A percentile compares a stretch with the other conserved stretches of the same genome.
These are phyloP conservation scores for Pisolithus orientalis DNA, from an alignment of 768 basidiomycete genomes.

Conservation along the genomic window DNA sequence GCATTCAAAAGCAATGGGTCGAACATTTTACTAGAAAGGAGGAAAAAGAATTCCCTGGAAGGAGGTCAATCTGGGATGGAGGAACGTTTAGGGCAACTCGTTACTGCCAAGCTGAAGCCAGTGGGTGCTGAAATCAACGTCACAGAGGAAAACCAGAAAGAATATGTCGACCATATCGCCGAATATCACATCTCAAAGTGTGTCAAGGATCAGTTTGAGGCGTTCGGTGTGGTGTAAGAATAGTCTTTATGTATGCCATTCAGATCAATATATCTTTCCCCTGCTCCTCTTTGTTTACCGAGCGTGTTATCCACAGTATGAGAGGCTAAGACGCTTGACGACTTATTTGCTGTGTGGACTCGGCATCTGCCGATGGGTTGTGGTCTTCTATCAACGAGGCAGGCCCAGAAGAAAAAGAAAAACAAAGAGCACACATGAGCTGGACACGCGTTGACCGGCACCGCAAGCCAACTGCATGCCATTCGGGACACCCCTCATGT, in stretches of 20 bases:
- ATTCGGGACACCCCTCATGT: conserved; percentile 4
- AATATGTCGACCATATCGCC: conserved; percentile 90
- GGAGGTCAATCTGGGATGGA: conserved; percentile 62
- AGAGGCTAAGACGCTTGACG: too few species aligned
- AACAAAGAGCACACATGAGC: conserved; percentile 18
- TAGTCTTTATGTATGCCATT: too few species aligned
- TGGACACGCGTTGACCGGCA: conserved; percentile 14
- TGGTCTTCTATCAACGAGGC: neutral
- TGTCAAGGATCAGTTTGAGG: conserved; percentile 97
- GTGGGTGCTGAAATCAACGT: conserved; percentile 83
- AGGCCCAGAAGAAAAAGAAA: neutral
- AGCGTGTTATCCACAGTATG: too few species aligned
- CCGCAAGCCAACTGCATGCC: neutral
- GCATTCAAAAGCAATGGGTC: conserved; percentile 99
- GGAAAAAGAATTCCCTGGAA: conserved; percentile 96
- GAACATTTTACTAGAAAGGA: conserved; percentile 99
- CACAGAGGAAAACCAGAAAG: conserved; percentile 97
- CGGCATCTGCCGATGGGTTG: neutral
- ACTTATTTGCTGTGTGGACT: too few species aligned
- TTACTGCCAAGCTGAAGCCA: conserved; percentile 90
- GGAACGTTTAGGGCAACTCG: conserved; percentile 97
- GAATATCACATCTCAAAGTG: conserved; percentile 97
- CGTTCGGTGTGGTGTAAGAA: conserved; percentile 86
- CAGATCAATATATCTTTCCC: too few species aligned
- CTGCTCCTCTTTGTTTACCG: too few species aligned